Evolutionary conservation across 2,329 filamentous ascomycete species (phyloP).

Genomic region (Fusarium protoensiforme): DNA sequence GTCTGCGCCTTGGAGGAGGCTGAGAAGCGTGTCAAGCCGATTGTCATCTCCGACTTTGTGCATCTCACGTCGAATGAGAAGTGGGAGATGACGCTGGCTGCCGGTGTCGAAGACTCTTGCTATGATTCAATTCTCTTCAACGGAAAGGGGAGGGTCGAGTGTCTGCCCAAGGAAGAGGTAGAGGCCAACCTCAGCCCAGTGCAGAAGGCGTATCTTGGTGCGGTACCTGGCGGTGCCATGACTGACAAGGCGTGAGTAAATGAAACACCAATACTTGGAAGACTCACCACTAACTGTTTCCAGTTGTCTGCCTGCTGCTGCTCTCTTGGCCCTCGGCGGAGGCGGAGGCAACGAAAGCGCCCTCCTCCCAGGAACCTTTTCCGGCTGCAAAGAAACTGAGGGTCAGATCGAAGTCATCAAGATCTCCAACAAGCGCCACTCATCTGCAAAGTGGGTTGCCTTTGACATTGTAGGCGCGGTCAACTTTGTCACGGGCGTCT

Average conservation of each 20-base stretch:
- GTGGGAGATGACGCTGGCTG: constrained; percentile 55
- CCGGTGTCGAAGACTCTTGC: constrained; percentile 63
- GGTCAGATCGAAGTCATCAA: constrained; percentile 57
- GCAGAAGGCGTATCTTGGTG: constrained; percentile 45
- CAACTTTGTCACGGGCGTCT: constrained; percentile 56
- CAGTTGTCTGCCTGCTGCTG: constrained; percentile 47
- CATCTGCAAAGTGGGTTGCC: constrained; percentile 57
- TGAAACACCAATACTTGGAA: fast-evolving
- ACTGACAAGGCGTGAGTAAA: constrained; percentile 55
- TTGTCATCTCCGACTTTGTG: constrained; percentile 68
- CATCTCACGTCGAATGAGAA: constrained; percentile 62
- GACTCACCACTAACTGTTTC: neutral
- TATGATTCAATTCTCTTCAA: constrained; percentile 72
- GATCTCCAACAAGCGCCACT: constrained; percentile 48
- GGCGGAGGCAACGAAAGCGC: constrained; percentile 47
- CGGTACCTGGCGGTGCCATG: constrained; percentile 46
- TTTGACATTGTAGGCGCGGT: constrained; percentile 66
- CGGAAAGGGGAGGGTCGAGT: constrained; percentile 67
- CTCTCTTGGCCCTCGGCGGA: constrained; percentile 51
- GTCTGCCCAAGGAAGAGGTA: constrained; percentile 58
- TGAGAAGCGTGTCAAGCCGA: constrained; percentile 56
- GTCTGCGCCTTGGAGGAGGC: constrained; percentile 60
- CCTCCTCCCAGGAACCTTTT: constrained; percentile 57
- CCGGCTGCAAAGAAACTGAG: constrained; percentile 59
- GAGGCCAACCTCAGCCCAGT: constrained; percentile 47